Base-by-base conservation (phyloP, 208 protist genomes). In the Trypanosoma mega region DNA sequence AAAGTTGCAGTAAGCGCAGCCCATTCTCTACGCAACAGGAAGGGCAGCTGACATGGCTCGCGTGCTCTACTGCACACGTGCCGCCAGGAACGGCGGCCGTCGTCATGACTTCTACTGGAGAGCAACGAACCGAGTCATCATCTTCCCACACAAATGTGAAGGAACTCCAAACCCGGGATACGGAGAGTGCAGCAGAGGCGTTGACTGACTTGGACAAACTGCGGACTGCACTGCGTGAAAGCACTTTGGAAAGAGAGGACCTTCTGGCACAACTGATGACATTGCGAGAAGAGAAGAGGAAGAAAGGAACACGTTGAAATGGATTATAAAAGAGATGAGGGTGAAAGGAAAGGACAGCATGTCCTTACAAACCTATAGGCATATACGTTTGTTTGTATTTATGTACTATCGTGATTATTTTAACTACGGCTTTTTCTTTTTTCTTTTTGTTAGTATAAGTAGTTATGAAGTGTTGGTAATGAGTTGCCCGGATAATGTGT, bases 381-480 rank as follows among this genome's bases (percentile, higher is more conserved):
- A 48, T 48, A 48, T 48, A 48, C 24, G 24, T 48, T 26, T 48
- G 33, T 52, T 34, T 52, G 33, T 52, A 39, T 41, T 26, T 11
- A 1, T 9, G 18, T 11, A 5, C 39, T 39, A n/a, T n/a, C n/a
- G n/a, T n/a, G n/a, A n/a, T n/a, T n/a, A n/a, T n/a, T n/a, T n/a
- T n/a, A n/a, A n/a, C n/a, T n/a, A n/a, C n/a, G n/a, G n/a, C n/a
- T n/a, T n/a, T n/a, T n/a, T n/a, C n/a, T n/a, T n/a, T n/a, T n/a
- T n/a, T n/a, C n/a, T n/a, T n/a, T n/a, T n/a, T n/a, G n/a, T n/a
- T n/a, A n/a, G n/a, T n/a, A n/a, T n/a, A n/a, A n/a, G n/a, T n/a
- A n/a, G n/a, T n/a, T n/a, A n/a, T n/a, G n/a, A n/a, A n/a, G n/a
- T n/a, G n/a, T n/a, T n/a, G n/a, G n/a, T n/a, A n/a, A n/a, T n/a